Evolutionary conservation across 257 asterid genomes (phyloP), one percentile per base, ranked within the genome.

Genomic region (Mitragyna speciosa): DNA sequence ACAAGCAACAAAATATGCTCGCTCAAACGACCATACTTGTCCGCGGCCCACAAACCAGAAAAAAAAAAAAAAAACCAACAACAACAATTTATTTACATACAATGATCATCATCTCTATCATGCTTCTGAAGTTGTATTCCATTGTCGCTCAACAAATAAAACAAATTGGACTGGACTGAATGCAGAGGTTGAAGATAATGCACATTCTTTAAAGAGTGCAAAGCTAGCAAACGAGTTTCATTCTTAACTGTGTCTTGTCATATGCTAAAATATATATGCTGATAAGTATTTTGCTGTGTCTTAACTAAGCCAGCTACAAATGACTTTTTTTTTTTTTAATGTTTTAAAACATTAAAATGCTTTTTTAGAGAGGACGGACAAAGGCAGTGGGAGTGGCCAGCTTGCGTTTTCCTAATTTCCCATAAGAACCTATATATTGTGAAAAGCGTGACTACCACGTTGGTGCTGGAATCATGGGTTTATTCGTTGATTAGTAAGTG

Each of bases 1-100:
- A 58, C 88, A 89, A 87, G 90, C 88, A 89, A 87, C 79, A 84
- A 81, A 85, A 86, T 88, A 83, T 88, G 84, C 90, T 81, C 83
- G 84, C 82, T 84, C 70, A 85, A 85, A 76, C 79, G 31, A 73
- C 28, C 16, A 41, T 70, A 11, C 48, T 2, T 43, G 48, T 22
- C 58, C 58, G 39, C n/a, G 24, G 36, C 4, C 39, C 41, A 10
- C 59, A 52, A n/a, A n/a, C n/a, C n/a, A n/a, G n/a, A n/a, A n/a
- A n/a, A n/a, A n/a, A n/a, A n/a, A n/a, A n/a, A n/a, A n/a, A n/a
- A n/a, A n/a, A n/a, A n/a, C n/a, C n/a, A n/a, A n/a, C n/a, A n/a
- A n/a, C n/a, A n/a, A n/a, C n/a, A n/a, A n/a, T n/a, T n/a, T n/a
- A 52, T 41, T 41, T 41, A 41, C 45, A 15, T 0, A 16, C 3